These are phyloP conservation scores for Pouteria glomerata DNA, from an alignment of 148 eudicot genomes.

Conservation along the genomic window DNA sequence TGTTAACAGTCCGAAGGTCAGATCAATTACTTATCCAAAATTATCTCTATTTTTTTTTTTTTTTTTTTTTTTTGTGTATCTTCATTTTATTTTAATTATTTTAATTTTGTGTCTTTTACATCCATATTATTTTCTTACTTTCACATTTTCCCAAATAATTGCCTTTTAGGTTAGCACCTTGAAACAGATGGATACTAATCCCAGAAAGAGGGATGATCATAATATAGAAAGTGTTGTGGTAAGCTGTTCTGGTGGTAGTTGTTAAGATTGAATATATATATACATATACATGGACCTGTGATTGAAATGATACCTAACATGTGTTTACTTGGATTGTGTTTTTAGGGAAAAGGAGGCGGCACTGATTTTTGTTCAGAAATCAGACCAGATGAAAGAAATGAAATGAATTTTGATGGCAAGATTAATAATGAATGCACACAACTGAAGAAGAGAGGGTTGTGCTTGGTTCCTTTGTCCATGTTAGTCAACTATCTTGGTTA, in stretches of 20 bases:
- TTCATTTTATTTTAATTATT: too few species aligned
- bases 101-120: too few species aligned
- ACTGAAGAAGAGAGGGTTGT: slow-evolving; percentile 45
- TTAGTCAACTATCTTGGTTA: slow-evolving; percentile 29
- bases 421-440: slow-evolving; percentile 20
- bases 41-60: too few species aligned
- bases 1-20: slow-evolving; percentile 74
- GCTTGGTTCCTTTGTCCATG: slow-evolving; percentile 55
- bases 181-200: slow-evolving; percentile 45
- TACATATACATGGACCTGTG: not conserved
- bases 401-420: slow-evolving; percentile 13
- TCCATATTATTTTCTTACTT: too few species aligned
- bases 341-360: slow-evolving; percentile 27
- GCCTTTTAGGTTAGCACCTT: slow-evolving; percentile 26
- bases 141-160: not conserved
- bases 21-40: too few species aligned
- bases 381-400: too few species aligned
- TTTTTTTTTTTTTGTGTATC: too few species aligned
- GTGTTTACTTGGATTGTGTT: too few species aligned
- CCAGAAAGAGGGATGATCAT: slow-evolving; percentile 32
- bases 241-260: not conserved
- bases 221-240: slow-evolving; percentile 14
- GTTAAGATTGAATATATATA: not conserved
- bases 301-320: too few species aligned
- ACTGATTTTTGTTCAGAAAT: slow-evolving; percentile 11